Percentiles rank a stretch among this genome's conserved stretches.
Evolutionary conservation across 169 alveolate genomes (phyloP).

Genomic region (Plasmodium gallinaceum): DNA sequence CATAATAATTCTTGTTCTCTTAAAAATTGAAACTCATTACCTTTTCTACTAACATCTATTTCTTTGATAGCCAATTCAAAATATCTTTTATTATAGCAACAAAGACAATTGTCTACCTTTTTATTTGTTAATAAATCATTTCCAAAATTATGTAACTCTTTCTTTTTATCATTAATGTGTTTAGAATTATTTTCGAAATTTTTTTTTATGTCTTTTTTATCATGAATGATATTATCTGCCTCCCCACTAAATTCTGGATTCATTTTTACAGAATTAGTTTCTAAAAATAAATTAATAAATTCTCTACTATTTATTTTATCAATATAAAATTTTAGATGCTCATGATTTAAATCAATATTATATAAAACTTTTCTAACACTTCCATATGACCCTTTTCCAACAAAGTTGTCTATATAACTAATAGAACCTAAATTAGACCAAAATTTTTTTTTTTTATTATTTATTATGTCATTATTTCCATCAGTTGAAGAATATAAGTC

Average conservation of each 20-base stretch:
- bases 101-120: constrained; percentile 40
- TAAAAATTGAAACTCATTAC: constrained; percentile 79
- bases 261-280: neutral
- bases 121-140: neutral
- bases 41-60: constrained; percentile 69
- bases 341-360: constrained; percentile 31
- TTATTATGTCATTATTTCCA: constrained; percentile 31
- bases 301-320: constrained; percentile 53
- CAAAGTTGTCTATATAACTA: constrained; percentile 51
- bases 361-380: constrained; percentile 65
- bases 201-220: neutral
- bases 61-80: constrained; percentile 70
- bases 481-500: constrained; percentile 48
- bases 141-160: neutral
- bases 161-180: neutral
- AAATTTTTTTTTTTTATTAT: constrained; percentile 19
- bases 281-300: constrained; percentile 20
- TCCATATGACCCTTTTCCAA: constrained; percentile 71
- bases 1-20: constrained; percentile 86
- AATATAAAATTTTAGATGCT: constrained; percentile 62
- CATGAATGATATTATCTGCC: neutral
- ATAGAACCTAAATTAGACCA: constrained; percentile 65
- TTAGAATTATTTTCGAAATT: neutral
- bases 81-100: constrained; percentile 39
- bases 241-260: neutral